Conservation (phyloP, 257 asterid genomes). For the Rhazya stricta region DNA sequence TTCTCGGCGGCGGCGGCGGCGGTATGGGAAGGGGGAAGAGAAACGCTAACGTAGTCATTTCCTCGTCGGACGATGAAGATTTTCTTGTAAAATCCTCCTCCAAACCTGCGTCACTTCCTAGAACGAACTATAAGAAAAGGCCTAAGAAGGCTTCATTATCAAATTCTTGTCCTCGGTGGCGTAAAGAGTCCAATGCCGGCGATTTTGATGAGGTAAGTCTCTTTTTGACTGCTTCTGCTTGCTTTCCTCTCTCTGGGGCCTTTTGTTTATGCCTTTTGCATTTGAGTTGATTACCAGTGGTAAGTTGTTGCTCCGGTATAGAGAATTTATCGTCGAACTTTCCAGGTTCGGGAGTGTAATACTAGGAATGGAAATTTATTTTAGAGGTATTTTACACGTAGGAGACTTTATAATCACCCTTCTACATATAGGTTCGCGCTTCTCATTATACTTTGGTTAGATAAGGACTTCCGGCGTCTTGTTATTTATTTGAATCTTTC, state of each 20-base stretch:
- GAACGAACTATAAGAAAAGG: conserved; percentile 57
- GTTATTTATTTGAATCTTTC: background rate
- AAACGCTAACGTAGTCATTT: conserved; percentile 41
- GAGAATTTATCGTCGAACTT: background rate
- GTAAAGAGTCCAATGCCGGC: conserved; percentile 22
- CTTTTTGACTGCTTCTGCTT: background rate
- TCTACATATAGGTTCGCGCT: background rate
- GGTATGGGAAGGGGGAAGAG: conserved; percentile 64
- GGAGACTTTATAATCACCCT: background rate
- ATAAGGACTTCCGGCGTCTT: background rate
- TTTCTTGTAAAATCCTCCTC: conserved; percentile 23
- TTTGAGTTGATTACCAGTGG: background rate
- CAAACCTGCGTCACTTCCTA: conserved; percentile 45
- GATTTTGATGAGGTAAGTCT: conserved; percentile 45
- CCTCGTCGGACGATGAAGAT: conserved; percentile 49
- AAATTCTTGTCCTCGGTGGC: conserved; percentile 33
- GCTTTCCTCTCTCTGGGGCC: background rate
- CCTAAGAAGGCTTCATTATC: conserved; percentile 40
- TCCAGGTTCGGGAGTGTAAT: background rate
- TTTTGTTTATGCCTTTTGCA: background rate
- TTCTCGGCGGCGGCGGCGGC: background rate
- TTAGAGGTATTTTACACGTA: no score
- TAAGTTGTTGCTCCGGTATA: background rate
- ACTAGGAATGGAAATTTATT: background rate
- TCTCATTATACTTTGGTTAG: background rate